Base-by-base conservation (phyloP, 1,284 basidiomycete species). In the Albatrellus sp. region DNA sequence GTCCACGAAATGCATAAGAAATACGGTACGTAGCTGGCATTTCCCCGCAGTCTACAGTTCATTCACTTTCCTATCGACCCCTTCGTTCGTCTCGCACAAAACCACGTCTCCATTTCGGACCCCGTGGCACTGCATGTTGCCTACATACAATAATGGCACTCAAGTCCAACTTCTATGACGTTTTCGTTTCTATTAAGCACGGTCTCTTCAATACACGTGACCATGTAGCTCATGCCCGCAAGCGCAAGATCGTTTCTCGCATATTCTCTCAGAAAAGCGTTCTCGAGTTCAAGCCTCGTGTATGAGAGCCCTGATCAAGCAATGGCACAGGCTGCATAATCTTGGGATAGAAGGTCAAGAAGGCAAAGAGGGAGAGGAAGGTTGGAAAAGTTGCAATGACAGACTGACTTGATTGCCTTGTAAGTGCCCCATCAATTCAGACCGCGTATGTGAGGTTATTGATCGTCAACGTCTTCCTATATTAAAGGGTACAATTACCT, bases 201-300 rank as follows among this genome's bases (percentile, higher is more conserved):
- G 80, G 83, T 1, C 67, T 90, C 31, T 91, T 93, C 76, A 91
- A 89, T 65, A 90, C 89, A 2, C 77, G 90, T 39, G 79, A 82
- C 56, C 72, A 90, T 39, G 60, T 64, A 5, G 87, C 91, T 52
- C 91, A 96, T 61, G 73, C 89, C 0, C 78, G 90, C 45, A 92
- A 92, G 64, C 78, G 90, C 61, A 92, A 90, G 64, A 86, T 91
- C 49, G 77, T 93, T 34, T 82, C 87, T 1, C 80, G 90, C 61
- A 85, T 90, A 49, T 93, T 91, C 64, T 80, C 87, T 7, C 83
- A 82, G 58, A 88, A 90, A 65, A 84, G 75, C 51, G 71, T 92
- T 13, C 60, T 85, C 49, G 84, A 86, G 55, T 90, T 84, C 53
- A 86, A 91, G 60, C 83, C 84, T 0, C 75, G 87, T 52, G 75